Percentiles rank a stretch among this genome's conserved stretches.
These are phyloP conservation scores for Penicillium cosmopolitanum DNA, from an alignment of 495 filamentous ascomycete genomes.

Conservation along the genomic window DNA sequence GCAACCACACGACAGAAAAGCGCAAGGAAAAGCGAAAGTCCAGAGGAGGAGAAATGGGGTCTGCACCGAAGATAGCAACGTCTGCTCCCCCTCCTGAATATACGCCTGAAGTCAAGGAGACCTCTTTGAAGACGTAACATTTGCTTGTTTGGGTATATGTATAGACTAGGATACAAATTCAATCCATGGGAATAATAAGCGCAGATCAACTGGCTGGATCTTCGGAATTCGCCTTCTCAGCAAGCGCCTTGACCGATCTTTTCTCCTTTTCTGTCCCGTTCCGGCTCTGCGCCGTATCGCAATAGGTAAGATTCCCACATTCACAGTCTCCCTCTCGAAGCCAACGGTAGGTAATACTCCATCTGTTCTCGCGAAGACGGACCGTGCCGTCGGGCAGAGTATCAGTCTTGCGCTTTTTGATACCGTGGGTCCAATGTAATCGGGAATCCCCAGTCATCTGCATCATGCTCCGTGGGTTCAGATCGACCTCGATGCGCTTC, in stretches of 20 bases:
- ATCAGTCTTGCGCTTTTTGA: constrained; percentile 47
- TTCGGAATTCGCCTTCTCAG: constrained; percentile 12
- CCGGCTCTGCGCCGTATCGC: constrained; percentile 42
- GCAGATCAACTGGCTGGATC: neutral
- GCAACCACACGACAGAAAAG: constrained; percentile 8
- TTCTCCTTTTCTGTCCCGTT: constrained; percentile 44
- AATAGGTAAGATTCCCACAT: constrained; percentile 42
- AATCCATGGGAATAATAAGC: neutral
- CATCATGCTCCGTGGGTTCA: constrained; percentile 44
- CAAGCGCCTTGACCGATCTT: constrained; percentile 34
- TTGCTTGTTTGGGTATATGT: constrained; percentile 3
- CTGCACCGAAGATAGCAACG: neutral
- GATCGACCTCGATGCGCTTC: constrained; percentile 35
- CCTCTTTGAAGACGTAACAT: no score
- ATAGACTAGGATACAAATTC: constrained; percentile 3
- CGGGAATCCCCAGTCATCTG: constrained; percentile 40
- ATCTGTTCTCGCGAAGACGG: constrained; percentile 34
- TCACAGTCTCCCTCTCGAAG: constrained; percentile 40
- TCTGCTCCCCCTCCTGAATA: constrained; percentile 2
- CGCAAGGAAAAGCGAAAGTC: neutral
- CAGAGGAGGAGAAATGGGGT: neutral
- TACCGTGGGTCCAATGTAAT: constrained; percentile 48
- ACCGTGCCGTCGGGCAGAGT: constrained; percentile 35
- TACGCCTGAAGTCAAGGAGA: neutral
- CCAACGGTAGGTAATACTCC: constrained; percentile 51